A percentile compares a stretch with the other conserved stretches of the same genome.
Evolutionary conservation across 2,329 filamentous ascomycete genomes (phyloP).

Genomic region (Aspergillus glaucus): DNA sequence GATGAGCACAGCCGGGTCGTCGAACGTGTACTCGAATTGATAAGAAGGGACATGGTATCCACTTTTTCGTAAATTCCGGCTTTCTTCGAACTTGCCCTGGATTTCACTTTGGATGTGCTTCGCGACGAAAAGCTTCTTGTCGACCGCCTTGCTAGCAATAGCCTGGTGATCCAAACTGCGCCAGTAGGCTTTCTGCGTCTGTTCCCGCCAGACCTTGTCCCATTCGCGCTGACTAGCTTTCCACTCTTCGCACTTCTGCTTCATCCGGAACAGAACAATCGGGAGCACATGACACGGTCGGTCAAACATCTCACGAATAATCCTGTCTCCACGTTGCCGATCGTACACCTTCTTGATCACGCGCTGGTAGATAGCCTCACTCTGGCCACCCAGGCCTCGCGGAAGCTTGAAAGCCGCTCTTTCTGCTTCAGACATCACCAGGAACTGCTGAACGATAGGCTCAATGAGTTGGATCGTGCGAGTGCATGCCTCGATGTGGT

Average conservation of each 20-base stretch:
- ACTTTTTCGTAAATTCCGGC: slow-evolving; percentile 63
- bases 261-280: slow-evolving; percentile 78
- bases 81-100: slow-evolving; percentile 87
- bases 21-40: slow-evolving; percentile 71
- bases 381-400: slow-evolving; percentile 79
- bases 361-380: slow-evolving; percentile 92
- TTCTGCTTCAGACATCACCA: slow-evolving; percentile 69
- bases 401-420: slow-evolving; percentile 71
- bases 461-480: slow-evolving; percentile 95
- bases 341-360: slow-evolving; percentile 98
- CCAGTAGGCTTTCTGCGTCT: slow-evolving; percentile 91
- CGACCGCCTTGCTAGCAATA: slow-evolving; percentile 76
- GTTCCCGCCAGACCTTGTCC: slow-evolving; percentile 97
- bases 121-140: slow-evolving; percentile 85
- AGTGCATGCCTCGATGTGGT: slow-evolving; percentile 90
- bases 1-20: slow-evolving; percentile 61
- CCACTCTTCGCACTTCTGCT: slow-evolving; percentile 97
- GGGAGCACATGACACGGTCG: slow-evolving; percentile 83
- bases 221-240: slow-evolving; percentile 93
- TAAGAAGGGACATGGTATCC: slow-evolving; percentile 56
- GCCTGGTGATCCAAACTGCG: slow-evolving; percentile 96
- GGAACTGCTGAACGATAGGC: slow-evolving; percentile 84
- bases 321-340: slow-evolving; percentile 70
- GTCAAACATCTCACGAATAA: slow-evolving; percentile 79
- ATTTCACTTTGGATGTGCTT: slow-evolving; percentile 89